phyloP scores from a whole-genome alignment of 2,329 filamentous ascomycete genomes.

The Cladophialophora immunda region DNA sequence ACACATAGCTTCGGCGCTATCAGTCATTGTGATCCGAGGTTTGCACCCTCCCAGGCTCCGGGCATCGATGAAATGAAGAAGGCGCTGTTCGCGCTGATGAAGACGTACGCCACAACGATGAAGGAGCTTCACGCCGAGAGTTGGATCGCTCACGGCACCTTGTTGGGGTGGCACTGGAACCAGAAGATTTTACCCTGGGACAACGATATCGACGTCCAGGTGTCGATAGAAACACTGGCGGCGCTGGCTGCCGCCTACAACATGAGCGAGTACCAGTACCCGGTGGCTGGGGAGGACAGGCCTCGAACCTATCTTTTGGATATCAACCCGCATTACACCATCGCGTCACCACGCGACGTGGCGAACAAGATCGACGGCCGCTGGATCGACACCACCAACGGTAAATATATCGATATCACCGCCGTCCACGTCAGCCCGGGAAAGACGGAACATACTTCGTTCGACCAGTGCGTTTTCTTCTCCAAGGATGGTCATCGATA shows the following conservation, averaged over 20 bases:
- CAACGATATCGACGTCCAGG: conserved; percentile 33
- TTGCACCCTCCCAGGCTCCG: conserved; percentile 15
- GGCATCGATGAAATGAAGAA: conserved; percentile 19
- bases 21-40: conserved; percentile 28
- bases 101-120: conserved; percentile 25
- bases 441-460: conserved; percentile 6
- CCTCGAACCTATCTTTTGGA: conserved; percentile 29
- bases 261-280: conserved; percentile 26
- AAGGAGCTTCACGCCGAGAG: conserved; percentile 24
- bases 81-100: conserved; percentile 20
- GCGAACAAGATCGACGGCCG: conserved; percentile 35
- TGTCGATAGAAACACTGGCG: conserved; percentile 21
- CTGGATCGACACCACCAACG: conserved; percentile 34
- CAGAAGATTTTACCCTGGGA: conserved; percentile 34
- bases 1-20: conserved; percentile 26
- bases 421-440: conserved; percentile 25
- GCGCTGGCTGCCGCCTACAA: conserved; percentile 15
- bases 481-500: conserved; percentile 29
- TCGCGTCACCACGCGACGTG: conserved; percentile 21
- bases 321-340: conserved; percentile 31
- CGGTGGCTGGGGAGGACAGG: background rate
- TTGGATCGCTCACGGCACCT: conserved; percentile 32
- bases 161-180: conserved; percentile 34
- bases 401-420: conserved; percentile 34
- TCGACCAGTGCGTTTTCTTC: conserved; percentile 18